Conservation (phyloP, 805 yeast species). For the Brettanomyces naardenensis region DNA sequence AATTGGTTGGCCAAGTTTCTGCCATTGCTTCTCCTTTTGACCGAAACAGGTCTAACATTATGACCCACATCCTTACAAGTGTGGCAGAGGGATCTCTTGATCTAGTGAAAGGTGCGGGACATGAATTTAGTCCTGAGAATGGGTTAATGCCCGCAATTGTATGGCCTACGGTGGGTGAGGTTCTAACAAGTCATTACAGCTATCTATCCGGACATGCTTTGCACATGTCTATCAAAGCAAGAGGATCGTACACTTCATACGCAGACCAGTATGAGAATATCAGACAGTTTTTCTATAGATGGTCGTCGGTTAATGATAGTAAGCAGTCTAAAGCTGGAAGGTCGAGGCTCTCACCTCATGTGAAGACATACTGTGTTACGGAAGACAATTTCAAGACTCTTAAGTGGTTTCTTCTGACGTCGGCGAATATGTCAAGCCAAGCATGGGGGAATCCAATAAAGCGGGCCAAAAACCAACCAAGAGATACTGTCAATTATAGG, state of each 20-base stretch:
- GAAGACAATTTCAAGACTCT: conserved; percentile 41
- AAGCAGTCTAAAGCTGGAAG: conserved; percentile 20
- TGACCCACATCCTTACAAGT: conserved; percentile 42
- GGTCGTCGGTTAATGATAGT: conserved; percentile 28
- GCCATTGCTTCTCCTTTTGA: conserved; percentile 42
- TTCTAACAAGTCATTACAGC: conserved; percentile 13
- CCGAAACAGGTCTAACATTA: conserved; percentile 27
- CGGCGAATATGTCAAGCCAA: conserved; percentile 65
- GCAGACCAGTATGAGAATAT: conserved; percentile 34
- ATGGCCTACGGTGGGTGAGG: conserved; percentile 27
- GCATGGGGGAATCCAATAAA: conserved; percentile 63
- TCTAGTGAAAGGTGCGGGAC: conserved; percentile 14
- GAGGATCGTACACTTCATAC: conserved; percentile 15
- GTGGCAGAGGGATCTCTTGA: conserved; percentile 26
- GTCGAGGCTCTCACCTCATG: conserved; percentile 38
- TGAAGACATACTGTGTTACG: conserved; percentile 56
- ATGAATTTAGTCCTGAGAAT: conserved; percentile 7
- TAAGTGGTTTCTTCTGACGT: conserved; percentile 66
- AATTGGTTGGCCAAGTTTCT: conserved; percentile 37
- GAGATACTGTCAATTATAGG: conserved; percentile 21
- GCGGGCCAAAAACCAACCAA: conserved; percentile 8
- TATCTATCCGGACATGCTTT: conserved; percentile 24
- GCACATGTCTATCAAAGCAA: conserved; percentile 11
- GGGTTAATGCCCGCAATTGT: conserved; percentile 22
- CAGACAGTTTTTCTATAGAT: conserved; percentile 34